Percentiles rank a stretch among this genome's conserved stretches.
These are phyloP conservation scores for Chenopodium formosanum DNA, from an alignment of 148 eudicot genomes.

Conservation along the genomic window DNA sequence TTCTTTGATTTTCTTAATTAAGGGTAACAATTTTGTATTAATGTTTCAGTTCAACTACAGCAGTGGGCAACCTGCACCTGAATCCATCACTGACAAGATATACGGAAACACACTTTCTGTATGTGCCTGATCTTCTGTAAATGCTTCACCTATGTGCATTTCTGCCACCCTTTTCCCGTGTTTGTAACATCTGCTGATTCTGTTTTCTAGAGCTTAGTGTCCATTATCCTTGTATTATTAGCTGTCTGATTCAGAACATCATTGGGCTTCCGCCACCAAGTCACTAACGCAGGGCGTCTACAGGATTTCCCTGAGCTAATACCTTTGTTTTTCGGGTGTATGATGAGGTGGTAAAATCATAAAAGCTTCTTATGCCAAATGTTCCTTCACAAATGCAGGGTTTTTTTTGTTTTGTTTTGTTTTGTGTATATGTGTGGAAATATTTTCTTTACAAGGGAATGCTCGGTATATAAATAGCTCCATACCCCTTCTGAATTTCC, in stretches of 20 bases:
- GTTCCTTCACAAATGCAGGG: too few species aligned
- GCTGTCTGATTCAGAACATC: background rate
- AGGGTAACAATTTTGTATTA: slow-evolving; percentile 9
- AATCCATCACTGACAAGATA: slow-evolving; percentile 97
- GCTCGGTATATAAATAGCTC: background rate
- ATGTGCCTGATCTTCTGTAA: slow-evolving; percentile 32
- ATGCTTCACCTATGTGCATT: background rate
- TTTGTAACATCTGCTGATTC: background rate
- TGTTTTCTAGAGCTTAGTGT: background rate
- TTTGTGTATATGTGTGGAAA: background rate
- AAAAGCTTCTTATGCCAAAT: background rate
- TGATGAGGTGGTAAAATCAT: background rate
- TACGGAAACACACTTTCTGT: slow-evolving; percentile 96
- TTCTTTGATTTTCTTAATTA: slow-evolving; percentile 15
- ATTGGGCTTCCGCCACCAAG: background rate
- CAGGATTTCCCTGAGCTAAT: background rate
- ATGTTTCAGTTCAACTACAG: slow-evolving; percentile 86
- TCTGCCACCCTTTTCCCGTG: background rate
- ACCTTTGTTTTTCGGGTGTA: background rate
- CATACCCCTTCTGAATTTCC: background rate
- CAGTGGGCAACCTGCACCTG: slow-evolving; percentile 99
- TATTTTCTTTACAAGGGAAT: background rate
- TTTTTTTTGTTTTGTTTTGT: too few species aligned
- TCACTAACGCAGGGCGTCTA: background rate
- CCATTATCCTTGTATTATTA: background rate